Evolutionary conservation across 305 asterid genomes (phyloP), one percentile per base, ranked within the genome.

Genomic region (Fraxinus sp.): DNA sequence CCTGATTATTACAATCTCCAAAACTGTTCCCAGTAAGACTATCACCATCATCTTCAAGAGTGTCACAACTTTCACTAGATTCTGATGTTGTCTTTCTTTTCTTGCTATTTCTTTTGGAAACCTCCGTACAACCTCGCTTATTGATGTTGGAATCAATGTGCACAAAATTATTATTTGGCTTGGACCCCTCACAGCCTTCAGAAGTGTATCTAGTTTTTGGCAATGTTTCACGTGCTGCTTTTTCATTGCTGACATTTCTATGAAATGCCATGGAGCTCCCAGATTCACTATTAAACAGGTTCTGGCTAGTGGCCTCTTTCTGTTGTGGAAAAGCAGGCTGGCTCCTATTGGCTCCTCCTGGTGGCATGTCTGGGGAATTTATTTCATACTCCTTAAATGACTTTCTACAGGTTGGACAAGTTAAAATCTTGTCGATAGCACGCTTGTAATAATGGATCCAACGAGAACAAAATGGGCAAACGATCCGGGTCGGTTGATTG

Each of bases 341-440:
- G 62, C 37, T 76, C 52, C 35, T 64, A 46, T 68, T 36, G 43
- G 80, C 8, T 33, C 77, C 66, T 18, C 36, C 36, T 66, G 83
- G 37, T 68, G 75, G 37, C 33, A 73, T 81, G 78, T 66, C 41
- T 33, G 89, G 89, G 28, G 82, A 39, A 77, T 85, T 84, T 80
- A 81, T 9, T 71, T 86, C 89, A 52, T 22, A 49, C 20, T 72
- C 83, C 5, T 79, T 79, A 70, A 83, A 88, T 10, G 62, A n/a
- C 83, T 62, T 80, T 26, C 87, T 82, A 59, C 91, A 88, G 36
- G 3, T 83, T 73, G 75, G 89, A 83, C 92, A 90, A 37, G 6
- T 9, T 76, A 90, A 35, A n/a, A 20, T 18, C 71, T 52, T 84
- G 70, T 87, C 76, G 36, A 88, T 5, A 32, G 36, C 68, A 78